These are phyloP conservation scores for Aspergillus puulaauensis DNA, from an alignment of 2,329 filamentous ascomycete species.

Conservation along the genomic window DNA sequence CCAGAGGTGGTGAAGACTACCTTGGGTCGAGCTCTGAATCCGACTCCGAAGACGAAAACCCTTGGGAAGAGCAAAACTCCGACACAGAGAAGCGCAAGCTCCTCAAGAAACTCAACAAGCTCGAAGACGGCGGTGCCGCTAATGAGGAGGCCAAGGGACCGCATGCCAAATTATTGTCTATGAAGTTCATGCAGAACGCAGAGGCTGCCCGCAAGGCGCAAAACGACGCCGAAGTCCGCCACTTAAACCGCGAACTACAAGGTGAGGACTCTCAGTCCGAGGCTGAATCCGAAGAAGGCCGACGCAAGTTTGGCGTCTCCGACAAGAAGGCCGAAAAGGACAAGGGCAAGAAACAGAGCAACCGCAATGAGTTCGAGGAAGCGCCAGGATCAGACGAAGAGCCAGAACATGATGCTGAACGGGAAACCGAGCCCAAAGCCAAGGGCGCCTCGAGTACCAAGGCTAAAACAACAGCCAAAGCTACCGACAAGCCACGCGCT, in stretches of 20 bases:
- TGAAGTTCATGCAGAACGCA: conserved; percentile 94
- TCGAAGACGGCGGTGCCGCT: conserved; percentile 51
- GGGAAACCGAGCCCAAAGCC: conserved; percentile 33
- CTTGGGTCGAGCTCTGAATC: conserved; percentile 53
- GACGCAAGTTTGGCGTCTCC: conserved; percentile 48
- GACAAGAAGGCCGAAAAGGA: conserved; percentile 28
- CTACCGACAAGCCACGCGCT: conserved; percentile 20
- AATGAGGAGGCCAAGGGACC: conserved; percentile 42
- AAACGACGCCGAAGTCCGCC: conserved; percentile 74
- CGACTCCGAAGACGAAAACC: conserved; percentile 60
- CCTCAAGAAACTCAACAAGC: conserved; percentile 43
- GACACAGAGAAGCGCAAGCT: conserved; percentile 38
- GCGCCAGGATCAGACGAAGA: conserved; percentile 52
- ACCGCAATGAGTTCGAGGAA: conserved; percentile 63
- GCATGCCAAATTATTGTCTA: conserved; percentile 69
- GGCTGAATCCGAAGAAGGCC: conserved; percentile 62
- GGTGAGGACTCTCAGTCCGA: conserved; percentile 59
- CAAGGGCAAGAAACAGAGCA: conserved; percentile 26
- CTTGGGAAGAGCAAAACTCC: conserved; percentile 56
- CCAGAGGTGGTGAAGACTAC: conserved; percentile 61
- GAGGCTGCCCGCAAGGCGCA: conserved; percentile 74
- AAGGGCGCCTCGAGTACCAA: conserved; percentile 26
- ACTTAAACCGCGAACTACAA: conserved; percentile 69
- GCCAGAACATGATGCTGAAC: conserved; percentile 24
- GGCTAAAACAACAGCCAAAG: conserved; percentile 6